Evolutionary conservation across 176 grass and related monocot species (phyloP), one percentile per base, ranked within the genome.

Genomic region (Raddia guianensis): DNA sequence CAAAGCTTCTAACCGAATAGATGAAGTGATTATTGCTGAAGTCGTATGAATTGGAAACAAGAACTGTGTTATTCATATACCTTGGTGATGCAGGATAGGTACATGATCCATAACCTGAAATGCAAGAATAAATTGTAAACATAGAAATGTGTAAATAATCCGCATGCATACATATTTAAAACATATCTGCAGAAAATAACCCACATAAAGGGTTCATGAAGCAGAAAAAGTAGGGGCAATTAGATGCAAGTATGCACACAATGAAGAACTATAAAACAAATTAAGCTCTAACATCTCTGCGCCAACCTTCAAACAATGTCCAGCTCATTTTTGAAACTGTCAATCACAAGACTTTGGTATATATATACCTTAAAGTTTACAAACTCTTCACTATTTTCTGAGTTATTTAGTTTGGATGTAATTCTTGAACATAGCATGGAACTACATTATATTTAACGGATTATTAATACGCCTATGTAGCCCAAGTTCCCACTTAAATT

Each of bases 21-120:
- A 19, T 47, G 10, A 20, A 57, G 15, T 71, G 40, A 35, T 37
- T 27, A 5, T 59, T 47, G 32, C 3, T 48, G 16, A 10, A 71
- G 20, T 47, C 12, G 3, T 66, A 49, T 21, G 47, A 65, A 66
- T 27, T 27, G 12, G 73, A 42, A 40, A 13, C 6, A 33, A 16
- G 40, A n/a, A 49, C 1, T 49, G 55, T 76, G 1, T 14, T 50
- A 85, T 64, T 57, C 0, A 59, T 65, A 43, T 85, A 88, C 86
- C 86, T 80, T 69, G 72, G 65, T 13, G 86, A 84, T 16, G 82
- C 33, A 80, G 80, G 84, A 62, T 79, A 86, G n/a, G 84, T 90
- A 59, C 82, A 90, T 34, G 83, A 90, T 66, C 82, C 83, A 77
- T 82, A 86, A 67, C 83, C 78, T 90, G 78, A 60, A 85, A 77